Evolutionary conservation across 305 asterid species (phyloP).

Genomic region (Fraxinus nigra): DNA sequence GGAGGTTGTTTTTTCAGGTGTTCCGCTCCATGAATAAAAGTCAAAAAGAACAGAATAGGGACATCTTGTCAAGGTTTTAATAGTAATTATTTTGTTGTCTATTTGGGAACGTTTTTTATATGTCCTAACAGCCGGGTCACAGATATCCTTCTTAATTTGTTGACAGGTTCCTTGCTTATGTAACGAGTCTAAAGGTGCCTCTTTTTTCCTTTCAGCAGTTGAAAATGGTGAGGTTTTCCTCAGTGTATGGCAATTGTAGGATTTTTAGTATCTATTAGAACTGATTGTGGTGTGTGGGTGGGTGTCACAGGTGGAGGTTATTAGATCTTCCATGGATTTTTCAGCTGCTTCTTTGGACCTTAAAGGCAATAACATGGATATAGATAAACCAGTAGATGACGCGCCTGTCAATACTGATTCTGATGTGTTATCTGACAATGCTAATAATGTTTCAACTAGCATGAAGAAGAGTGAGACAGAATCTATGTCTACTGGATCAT

Average conservation of each 20-base stretch:
- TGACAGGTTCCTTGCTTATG: slow-evolving; percentile 60
- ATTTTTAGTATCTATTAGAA: slow-evolving; percentile 20
- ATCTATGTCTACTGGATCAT: slow-evolving; percentile 31
- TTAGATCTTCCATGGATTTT: slow-evolving; percentile 39
- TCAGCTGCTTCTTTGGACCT: slow-evolving; percentile 29
- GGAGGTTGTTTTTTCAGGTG: slow-evolving; percentile 51
- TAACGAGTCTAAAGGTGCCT: slow-evolving; percentile 52
- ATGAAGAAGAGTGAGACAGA: slow-evolving; percentile 34
- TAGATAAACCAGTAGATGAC: slow-evolving; percentile 29
- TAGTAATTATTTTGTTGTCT: slow-evolving; percentile 13
- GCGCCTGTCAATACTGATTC: slow-evolving; percentile 27
- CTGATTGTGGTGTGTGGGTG: slow-evolving; percentile 32
- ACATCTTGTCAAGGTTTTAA: slow-evolving; percentile 52
- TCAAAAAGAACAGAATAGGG: slow-evolving; percentile 52
- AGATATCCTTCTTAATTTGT: slow-evolving; percentile 22
- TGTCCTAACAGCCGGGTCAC: slow-evolving; percentile 3
- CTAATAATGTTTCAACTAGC: slow-evolving; percentile 26
- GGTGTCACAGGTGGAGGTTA: slow-evolving; percentile 58
- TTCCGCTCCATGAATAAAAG: slow-evolving; percentile 53
- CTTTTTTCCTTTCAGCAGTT: slow-evolving; percentile 64
- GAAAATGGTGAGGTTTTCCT: slow-evolving; percentile 54
- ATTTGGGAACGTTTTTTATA: slow-evolving; percentile 7
- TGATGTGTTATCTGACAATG: slow-evolving; percentile 30
- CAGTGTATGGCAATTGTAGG: slow-evolving; percentile 4
- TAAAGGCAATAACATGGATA: slow-evolving; percentile 24